Evolutionary conservation across 164 flowering plant species (phyloP), one percentile per base, ranked within the genome.

Genomic region (Buxus sempervirens): DNA sequence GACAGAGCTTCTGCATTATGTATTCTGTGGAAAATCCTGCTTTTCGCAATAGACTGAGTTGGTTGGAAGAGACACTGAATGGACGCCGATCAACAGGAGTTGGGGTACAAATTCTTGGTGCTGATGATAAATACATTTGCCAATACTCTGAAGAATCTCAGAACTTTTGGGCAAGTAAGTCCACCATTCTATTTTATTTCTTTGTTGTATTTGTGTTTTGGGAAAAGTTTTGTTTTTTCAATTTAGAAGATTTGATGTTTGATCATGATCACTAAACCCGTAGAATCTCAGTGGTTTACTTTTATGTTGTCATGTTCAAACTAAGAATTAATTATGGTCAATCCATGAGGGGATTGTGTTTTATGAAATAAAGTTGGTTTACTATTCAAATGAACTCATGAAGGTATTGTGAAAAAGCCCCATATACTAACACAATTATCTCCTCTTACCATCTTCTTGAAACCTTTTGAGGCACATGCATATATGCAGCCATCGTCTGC

Each of bases 141-240:
- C 97, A 90, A 67, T 90, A 62, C 72, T 71, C 89, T 24, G 84
- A 86, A 68, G 96, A 89, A 66, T 85, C 96, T 59, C 66, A 73
- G 22, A 66, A 83, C 72, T 95, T 95, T 77, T 95, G 98, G 98
- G 98, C 93, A 81, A 83, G 98, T 95, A 87, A 83, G 96, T 77
- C 63, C 32, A 27, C 54, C 4, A 36, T 54, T 28, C 1, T 24
- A 9, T 21, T 26, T 49, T 51, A 6, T 60, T 18, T 25, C 18
- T 27, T 53, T 64, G 38, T 27, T 56, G 41, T 10, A 15, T 7
- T 54, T 56, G 54, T 28, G 54, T 55, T 56, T 26, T 0, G 19
- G 26, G 18, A 27, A n/a, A 27, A 12, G 49, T 32, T 59, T 18
- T 23, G 23, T 32, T 22, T 24, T 45, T 10, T 4, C 18, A 15